A percentile compares a stretch with the other conserved stretches of the same genome.
Conservation (phyloP, 73 alveolate species). For the Tetrahymena thermophila region DNA sequence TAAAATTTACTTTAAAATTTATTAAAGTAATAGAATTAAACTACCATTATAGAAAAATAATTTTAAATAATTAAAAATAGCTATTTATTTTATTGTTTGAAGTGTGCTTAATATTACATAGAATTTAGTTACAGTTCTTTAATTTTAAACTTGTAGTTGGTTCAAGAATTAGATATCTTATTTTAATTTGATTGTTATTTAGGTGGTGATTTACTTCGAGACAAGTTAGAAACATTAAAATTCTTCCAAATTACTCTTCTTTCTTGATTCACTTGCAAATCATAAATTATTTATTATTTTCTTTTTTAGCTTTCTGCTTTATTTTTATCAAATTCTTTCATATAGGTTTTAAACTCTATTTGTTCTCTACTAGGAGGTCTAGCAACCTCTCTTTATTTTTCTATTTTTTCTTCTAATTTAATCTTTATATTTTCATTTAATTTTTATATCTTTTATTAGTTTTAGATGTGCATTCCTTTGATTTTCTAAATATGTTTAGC, state of each 20-base stretch:
- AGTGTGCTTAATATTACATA: too few relatives aligned
- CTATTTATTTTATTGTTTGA: too few relatives aligned
- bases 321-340: not conserved
- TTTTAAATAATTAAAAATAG: too few relatives aligned
- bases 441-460: not conserved
- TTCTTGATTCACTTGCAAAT: not conserved
- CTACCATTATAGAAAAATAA: too few relatives aligned
- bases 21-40: too few relatives aligned
- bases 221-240: not conserved
- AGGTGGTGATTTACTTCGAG: not conserved
- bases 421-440: not conserved
- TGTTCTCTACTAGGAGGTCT: not conserved
- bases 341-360: not conserved
- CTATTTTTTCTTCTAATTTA: not conserved
- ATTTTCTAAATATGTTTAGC: not conserved
- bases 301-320: not conserved
- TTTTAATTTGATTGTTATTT: not conserved
- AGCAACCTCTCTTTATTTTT: not conserved
- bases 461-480: not conserved
- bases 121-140: too few relatives aligned
- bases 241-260: not conserved
- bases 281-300: not conserved
- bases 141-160: not conserved
- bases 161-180: not conserved
- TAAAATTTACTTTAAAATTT: too few relatives aligned